phyloP scores from a whole-genome alignment of 345 rosid genomes.

The Eucalyptus curtisii region DNA sequence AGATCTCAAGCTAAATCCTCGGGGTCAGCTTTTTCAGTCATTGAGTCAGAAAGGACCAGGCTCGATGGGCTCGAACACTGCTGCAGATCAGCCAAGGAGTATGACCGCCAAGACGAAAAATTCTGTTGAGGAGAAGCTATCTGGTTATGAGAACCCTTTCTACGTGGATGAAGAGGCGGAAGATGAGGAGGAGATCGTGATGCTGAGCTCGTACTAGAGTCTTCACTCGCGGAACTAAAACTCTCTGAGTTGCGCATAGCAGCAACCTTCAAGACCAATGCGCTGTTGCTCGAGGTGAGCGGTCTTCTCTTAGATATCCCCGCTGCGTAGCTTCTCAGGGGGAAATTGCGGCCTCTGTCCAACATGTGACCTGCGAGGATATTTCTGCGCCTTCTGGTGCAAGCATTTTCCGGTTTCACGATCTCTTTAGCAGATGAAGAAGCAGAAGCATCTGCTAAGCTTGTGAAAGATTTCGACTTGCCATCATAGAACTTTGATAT shows the following conservation, averaged over 20 bases:
- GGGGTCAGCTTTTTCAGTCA: background rate
- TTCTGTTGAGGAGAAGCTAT: background rate
- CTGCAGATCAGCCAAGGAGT: slow-evolving; percentile 49
- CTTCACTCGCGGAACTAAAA: slow-evolving; percentile 40
- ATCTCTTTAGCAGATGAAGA: slow-evolving; percentile 44
- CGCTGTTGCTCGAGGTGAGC: slow-evolving; percentile 44
- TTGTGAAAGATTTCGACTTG: slow-evolving; percentile 75
- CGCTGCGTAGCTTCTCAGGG: background rate
- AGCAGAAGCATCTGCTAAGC: slow-evolving; percentile 27
- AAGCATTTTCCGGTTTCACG: slow-evolving; percentile 66
- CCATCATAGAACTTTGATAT: slow-evolving; percentile 76
- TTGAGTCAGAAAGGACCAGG: background rate
- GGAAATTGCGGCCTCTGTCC: slow-evolving; percentile 37
- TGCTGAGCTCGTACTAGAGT: slow-evolving; percentile 28
- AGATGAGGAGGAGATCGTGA: slow-evolving; percentile 39
- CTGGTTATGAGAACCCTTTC: slow-evolving; percentile 16
- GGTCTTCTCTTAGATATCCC: slow-evolving; percentile 58
- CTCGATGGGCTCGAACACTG: slow-evolving; percentile 1
- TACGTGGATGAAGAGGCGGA: slow-evolving; percentile 67
- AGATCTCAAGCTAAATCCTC: background rate
- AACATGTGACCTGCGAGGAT: slow-evolving; percentile 46
- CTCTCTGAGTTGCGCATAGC: slow-evolving; percentile 59
- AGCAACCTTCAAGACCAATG: slow-evolving; percentile 49
- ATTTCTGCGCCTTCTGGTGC: slow-evolving; percentile 41
- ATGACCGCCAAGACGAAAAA: slow-evolving; percentile 29